Evolutionary conservation across 768 basidiomycete species (phyloP).

Genomic region (Tubosaeta sp.): DNA sequence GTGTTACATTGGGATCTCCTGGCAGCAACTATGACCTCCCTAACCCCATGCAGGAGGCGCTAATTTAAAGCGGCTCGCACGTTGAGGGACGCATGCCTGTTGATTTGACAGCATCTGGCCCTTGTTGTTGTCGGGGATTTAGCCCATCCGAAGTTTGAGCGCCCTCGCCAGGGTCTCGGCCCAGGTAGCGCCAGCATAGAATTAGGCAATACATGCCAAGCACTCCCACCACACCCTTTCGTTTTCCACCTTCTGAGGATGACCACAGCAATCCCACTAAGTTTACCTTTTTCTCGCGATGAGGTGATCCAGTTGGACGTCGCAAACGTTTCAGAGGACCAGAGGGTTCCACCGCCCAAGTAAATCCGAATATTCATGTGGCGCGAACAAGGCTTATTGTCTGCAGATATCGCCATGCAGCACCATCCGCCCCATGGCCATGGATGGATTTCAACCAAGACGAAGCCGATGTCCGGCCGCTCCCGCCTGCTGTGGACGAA

Average conservation of each 20-base stretch:
- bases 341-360: constrained; percentile 25
- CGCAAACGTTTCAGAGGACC: constrained; percentile 2
- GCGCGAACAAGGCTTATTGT: constrained; percentile 15
- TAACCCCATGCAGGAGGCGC: constrained; percentile 1
- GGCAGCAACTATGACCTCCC: not conserved
- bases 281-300: not conserved
- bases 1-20: not conserved
- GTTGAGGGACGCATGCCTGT: constrained; percentile 1
- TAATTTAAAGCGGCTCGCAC: constrained; percentile 5
- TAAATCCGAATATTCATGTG: not conserved
- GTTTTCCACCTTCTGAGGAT: constrained; percentile 4
- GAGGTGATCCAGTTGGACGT: constrained; percentile 7
- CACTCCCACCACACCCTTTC: not conserved
- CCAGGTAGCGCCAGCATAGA: not conserved
- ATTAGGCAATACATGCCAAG: constrained; percentile 4
- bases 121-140: not conserved
- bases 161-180: not conserved
- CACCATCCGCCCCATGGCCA: constrained; percentile 41
- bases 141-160: not conserved
- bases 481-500: not conserved
- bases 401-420: constrained; percentile 33
- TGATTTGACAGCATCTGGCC: not conserved
- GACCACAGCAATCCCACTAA: constrained; percentile 11
- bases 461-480: constrained; percentile 7
- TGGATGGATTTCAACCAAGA: constrained; percentile 36